Evolutionary conservation across 768 basidiomycete genomes (phyloP).

Genomic region (Agrocybe pediades): DNA sequence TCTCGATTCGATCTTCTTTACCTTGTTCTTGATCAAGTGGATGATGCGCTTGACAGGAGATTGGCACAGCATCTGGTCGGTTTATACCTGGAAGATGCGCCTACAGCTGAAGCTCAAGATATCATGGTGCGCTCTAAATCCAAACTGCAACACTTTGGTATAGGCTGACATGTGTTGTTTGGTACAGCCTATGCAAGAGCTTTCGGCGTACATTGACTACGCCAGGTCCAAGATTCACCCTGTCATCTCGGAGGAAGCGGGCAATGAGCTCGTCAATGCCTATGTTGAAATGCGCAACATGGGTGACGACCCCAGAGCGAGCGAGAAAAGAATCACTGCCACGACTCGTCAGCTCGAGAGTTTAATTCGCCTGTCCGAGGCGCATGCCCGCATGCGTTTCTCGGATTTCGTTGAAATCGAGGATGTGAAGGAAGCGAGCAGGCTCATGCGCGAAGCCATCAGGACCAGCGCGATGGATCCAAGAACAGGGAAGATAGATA

Average conservation of each 20-base stretch:
- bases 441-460: slow-evolving; percentile 97
- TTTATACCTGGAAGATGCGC: slow-evolving; percentile 90
- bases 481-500: slow-evolving; percentile 94
- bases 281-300: slow-evolving; percentile 95
- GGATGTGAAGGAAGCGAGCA: slow-evolving; percentile 88
- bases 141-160: no score
- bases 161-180: neutral
- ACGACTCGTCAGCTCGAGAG: slow-evolving; percentile 97
- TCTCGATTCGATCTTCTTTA: slow-evolving; percentile 98
- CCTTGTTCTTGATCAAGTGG: slow-evolving; percentile 92
- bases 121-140: slow-evolving; percentile 64
- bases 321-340: slow-evolving; percentile 95
- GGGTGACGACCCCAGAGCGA: slow-evolving; percentile 83
- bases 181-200: slow-evolving; percentile 78
- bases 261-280: slow-evolving; percentile 78
- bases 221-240: slow-evolving; percentile 87
- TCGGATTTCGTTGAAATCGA: slow-evolving; percentile 80
- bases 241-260: slow-evolving; percentile 81
- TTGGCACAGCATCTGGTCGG: slow-evolving; percentile 93
- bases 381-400: slow-evolving; percentile 95
- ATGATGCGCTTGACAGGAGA: slow-evolving; percentile 82
- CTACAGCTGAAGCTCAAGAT: slow-evolving; percentile 64
- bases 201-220: slow-evolving; percentile 94
- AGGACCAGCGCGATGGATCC: slow-evolving; percentile 95
- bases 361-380: slow-evolving; percentile 95